phyloP scores from a whole-genome alignment of 1,284 basidiomycete species.

The Puccinia polysora region DNA sequence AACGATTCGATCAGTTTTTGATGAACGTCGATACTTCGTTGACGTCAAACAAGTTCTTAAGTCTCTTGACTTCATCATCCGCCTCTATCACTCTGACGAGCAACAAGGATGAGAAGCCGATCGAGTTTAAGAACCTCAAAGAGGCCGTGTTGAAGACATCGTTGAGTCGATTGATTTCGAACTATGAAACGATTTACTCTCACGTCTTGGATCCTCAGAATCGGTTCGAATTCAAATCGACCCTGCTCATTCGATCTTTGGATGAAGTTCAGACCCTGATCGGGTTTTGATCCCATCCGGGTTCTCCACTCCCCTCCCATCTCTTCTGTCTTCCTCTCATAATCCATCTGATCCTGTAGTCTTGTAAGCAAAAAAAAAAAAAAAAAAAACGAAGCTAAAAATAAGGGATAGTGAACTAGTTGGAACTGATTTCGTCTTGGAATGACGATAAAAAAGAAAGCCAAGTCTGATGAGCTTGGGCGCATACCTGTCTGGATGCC shows the following conservation, averaged over 20 bases:
- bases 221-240: constrained; percentile 78
- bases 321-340: too few relatives aligned
- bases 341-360: too few relatives aligned
- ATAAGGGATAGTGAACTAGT: too few relatives aligned
- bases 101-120: constrained; percentile 60
- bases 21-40: constrained; percentile 53
- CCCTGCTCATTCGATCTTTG: constrained; percentile 67
- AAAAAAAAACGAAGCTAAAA: too few relatives aligned
- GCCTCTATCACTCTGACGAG: constrained; percentile 62
- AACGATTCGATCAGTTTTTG: constrained; percentile 55
- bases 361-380: too few relatives aligned
- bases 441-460: too few relatives aligned
- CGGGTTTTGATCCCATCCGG: too few relatives aligned
- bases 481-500: too few relatives aligned
- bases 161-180: neutral
- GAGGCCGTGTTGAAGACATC: constrained; percentile 6
- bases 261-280: constrained; percentile 57
- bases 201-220: constrained; percentile 69
- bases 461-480: too few relatives aligned
- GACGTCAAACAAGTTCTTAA: constrained; percentile 9
- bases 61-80: neutral
- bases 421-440: too few relatives aligned
- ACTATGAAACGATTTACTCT: constrained; percentile 30
- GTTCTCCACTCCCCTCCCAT: too few relatives aligned
- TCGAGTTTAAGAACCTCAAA: neutral